phyloP scores from a whole-genome alignment of 2,329 filamentous ascomycete species.

The Huntiella omanensis region DNA sequence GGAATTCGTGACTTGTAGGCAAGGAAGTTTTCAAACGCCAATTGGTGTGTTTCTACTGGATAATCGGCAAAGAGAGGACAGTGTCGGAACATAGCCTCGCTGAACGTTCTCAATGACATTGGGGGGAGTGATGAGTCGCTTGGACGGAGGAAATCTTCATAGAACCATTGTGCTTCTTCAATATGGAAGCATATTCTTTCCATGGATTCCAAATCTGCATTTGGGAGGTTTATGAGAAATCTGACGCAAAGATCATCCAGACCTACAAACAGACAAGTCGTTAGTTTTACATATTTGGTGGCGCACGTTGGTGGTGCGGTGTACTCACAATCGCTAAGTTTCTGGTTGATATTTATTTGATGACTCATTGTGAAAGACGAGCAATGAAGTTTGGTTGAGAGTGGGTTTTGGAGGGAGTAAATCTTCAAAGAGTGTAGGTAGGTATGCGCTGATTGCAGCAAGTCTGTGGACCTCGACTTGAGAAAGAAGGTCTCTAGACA shows the following conservation, averaged over 20 bases:
- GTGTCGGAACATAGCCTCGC: slow-evolving; percentile 78
- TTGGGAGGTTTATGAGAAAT: slow-evolving; percentile 92
- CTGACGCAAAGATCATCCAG: slow-evolving; percentile 94
- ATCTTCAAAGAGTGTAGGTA: no score
- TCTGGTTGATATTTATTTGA: no score
- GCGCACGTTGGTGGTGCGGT: no score
- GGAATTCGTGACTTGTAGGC: slow-evolving; percentile 90
- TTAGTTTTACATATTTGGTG: no score
- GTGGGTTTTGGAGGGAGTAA: no score
- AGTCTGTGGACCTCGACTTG: no score
- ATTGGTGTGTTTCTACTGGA: slow-evolving; percentile 56
- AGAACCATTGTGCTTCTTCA: slow-evolving; percentile 99
- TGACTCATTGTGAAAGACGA: no score
- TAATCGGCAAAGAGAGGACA: slow-evolving; percentile 75
- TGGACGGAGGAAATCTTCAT: slow-evolving; percentile 96
- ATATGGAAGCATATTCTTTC: slow-evolving; percentile 96
- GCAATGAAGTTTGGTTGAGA: no score
- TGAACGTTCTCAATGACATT: slow-evolving; percentile 70
- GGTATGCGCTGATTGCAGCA: no score
- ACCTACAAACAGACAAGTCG: slow-evolving; percentile 26
- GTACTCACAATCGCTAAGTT: no score
- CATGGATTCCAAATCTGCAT: slow-evolving; percentile 74
- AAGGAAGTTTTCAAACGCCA: slow-evolving; percentile 80
- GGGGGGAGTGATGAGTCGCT: slow-evolving; percentile 70
- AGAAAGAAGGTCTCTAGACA: no score